phyloP scores from a whole-genome alignment of 2,329 filamentous ascomycete species.

The Calonectria pseudoturangicola region DNA sequence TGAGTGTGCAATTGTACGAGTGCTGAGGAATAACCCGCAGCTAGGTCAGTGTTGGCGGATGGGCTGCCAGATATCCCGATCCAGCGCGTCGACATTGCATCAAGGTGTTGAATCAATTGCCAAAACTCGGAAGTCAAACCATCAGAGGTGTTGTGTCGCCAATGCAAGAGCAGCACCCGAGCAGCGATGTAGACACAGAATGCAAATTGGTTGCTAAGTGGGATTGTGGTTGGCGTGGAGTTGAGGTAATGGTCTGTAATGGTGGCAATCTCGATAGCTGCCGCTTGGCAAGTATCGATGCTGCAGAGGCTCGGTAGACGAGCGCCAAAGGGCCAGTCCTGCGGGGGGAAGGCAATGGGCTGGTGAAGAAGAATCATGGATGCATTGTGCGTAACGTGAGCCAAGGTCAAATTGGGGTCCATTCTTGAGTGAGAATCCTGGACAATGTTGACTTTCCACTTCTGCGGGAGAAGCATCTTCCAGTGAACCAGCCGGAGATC shows the following conservation, averaged over 20 bases:
- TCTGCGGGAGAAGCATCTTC: conserved; percentile 48
- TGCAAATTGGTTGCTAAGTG: conserved; percentile 61
- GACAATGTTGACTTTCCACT: conserved; percentile 48
- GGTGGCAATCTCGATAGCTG: conserved; percentile 64
- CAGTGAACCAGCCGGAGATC: conserved; percentile 64
- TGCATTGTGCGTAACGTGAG: conserved; percentile 68
- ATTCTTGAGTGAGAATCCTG: conserved; percentile 53
- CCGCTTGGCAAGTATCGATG: conserved; percentile 65
- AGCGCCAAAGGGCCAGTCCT: conserved; percentile 58
- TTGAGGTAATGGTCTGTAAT: conserved; percentile 65
- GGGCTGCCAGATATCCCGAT: conserved; percentile 18
- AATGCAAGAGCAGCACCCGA: conserved; percentile 61
- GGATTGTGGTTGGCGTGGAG: conserved; percentile 51
- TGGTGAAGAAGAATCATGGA: conserved; percentile 69
- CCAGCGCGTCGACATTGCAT: conserved; percentile 51
- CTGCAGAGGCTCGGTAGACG: conserved; percentile 63
- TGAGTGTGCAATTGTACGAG: conserved; percentile 28
- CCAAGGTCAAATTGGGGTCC: conserved; percentile 68
- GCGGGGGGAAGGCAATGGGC: conserved; percentile 63
- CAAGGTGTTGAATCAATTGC: conserved; percentile 48
- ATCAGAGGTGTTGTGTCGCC: conserved; percentile 51
- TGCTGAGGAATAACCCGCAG: conserved; percentile 3
- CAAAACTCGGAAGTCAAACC: conserved; percentile 51
- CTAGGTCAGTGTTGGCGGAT: conserved; percentile 31
- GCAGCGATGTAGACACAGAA: conserved; percentile 66